These are phyloP conservation scores for Plenodomus biglobosus DNA, from an alignment of 2,329 filamentous ascomycete genomes.

Conservation along the genomic window DNA sequence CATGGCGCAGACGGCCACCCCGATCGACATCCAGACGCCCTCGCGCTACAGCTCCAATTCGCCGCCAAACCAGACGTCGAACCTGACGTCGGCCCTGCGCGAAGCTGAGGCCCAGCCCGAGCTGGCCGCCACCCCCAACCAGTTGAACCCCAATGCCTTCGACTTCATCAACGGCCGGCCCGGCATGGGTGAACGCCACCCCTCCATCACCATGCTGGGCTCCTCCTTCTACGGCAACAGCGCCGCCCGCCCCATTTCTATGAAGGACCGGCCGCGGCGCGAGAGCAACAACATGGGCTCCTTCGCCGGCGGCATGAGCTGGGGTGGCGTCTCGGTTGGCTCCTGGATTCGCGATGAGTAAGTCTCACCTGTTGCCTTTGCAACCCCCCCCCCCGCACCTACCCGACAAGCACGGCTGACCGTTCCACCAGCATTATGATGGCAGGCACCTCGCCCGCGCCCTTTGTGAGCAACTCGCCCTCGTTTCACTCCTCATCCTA, in stretches of 20 bases:
- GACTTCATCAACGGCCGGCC: slow-evolving; percentile 36
- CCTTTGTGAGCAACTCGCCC: slow-evolving; percentile 74
- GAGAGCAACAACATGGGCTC: slow-evolving; percentile 64
- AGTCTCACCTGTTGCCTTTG: slow-evolving; percentile 49
- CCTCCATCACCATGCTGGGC: slow-evolving; percentile 54
- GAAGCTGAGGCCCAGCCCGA: slow-evolving; percentile 45
- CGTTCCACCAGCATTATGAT: slow-evolving; percentile 73
- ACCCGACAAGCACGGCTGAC: background rate
- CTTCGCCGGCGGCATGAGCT: slow-evolving; percentile 81
- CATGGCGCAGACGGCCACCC: slow-evolving; percentile 57
- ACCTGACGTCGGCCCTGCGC: slow-evolving; percentile 63
- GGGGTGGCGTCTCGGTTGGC: slow-evolving; percentile 93
- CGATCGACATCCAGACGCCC: slow-evolving; percentile 61
- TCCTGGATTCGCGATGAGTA: slow-evolving; percentile 99
- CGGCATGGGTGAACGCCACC: slow-evolving; percentile 51
- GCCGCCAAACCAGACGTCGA: slow-evolving; percentile 63
- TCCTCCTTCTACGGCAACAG: slow-evolving; percentile 57
- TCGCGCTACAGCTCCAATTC: slow-evolving; percentile 59
- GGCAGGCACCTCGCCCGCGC: slow-evolving; percentile 92
- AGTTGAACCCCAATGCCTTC: slow-evolving; percentile 42
- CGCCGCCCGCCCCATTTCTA: slow-evolving; percentile 63
- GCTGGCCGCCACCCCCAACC: slow-evolving; percentile 43
- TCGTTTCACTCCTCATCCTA: slow-evolving; percentile 97
- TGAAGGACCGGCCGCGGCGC: slow-evolving; percentile 57
- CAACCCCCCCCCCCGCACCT: background rate